Evolutionary conservation across 345 rosid species (phyloP).

Genomic region (Euphorbia tirucalli): DNA sequence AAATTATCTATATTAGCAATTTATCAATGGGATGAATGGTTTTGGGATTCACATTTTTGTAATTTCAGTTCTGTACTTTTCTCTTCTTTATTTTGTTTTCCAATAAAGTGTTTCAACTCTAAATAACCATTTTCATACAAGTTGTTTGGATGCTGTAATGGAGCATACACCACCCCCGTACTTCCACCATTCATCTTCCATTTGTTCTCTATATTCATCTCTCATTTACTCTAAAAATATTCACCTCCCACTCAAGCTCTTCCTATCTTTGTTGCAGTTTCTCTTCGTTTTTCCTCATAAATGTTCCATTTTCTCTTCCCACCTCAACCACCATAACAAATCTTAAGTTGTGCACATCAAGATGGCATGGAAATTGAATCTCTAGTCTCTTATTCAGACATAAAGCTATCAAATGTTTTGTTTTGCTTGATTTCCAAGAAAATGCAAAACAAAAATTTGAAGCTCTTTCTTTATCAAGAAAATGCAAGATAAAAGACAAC

Average conservation of each 20-base stretch:
- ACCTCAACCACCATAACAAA: background rate
- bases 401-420: background rate
- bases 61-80: background rate
- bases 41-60: background rate
- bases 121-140: background rate
- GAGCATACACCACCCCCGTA: background rate
- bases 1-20: background rate
- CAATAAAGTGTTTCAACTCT: background rate
- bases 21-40: background rate
- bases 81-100: no score
- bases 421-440: background rate
- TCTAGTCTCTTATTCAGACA: background rate
- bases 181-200: background rate
- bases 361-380: no score
- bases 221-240: background rate
- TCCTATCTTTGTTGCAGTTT: background rate
- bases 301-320: background rate
- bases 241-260: background rate
- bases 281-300: background rate
- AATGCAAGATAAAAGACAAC: background rate
- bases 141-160: background rate
- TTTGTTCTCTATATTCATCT: background rate
- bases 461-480: background rate
- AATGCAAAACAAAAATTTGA: background rate
- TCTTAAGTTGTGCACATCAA: background rate